Percentiles rank a stretch among this genome's conserved stretches.
These are phyloP conservation scores for Micromonas commoda DNA, from an alignment of 139 green algal genomes.

Conservation along the genomic window DNA sequence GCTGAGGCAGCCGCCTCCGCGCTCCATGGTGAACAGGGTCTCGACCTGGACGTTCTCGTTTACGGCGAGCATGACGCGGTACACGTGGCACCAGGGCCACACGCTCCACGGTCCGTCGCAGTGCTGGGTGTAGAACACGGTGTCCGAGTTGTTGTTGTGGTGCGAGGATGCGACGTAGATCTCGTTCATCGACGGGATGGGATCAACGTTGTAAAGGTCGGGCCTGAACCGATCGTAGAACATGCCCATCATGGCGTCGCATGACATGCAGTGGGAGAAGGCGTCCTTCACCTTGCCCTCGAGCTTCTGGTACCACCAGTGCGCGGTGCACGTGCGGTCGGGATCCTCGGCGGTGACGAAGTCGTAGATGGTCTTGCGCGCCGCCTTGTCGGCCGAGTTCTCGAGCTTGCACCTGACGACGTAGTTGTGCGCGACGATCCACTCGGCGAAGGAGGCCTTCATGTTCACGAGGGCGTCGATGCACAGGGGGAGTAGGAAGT, in stretches of 20 bases:
- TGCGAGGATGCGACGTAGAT: conserved; percentile 32
- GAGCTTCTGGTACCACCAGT: conserved; percentile 33
- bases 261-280: conserved; percentile 16
- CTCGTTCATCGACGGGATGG: conserved; percentile 32
- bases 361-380: neutral
- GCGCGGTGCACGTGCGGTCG: conserved; percentile 19
- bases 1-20: neutral
- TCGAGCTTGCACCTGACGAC: conserved; percentile 26
- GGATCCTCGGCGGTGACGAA: conserved; percentile 21
- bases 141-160: conserved; percentile 31
- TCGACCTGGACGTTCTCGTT: conserved; percentile 29
- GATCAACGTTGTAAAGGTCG: conserved; percentile 20
- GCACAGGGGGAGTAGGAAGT: conserved; percentile 28
- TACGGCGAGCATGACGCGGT: conserved; percentile 29
- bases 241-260: conserved; percentile 16
- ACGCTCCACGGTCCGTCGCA: conserved; percentile 33
- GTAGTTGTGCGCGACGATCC: conserved; percentile 35
- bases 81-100: conserved; percentile 30
- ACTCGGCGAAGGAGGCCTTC: neutral
- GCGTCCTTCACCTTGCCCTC: neutral
- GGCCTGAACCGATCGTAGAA: conserved; percentile 25
- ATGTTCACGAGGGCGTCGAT: conserved; percentile 15
- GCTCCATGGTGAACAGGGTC: conserved; percentile 21
- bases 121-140: conserved; percentile 30
- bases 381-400: conserved; percentile 9